Base-by-base conservation (phyloP, 1,139 yeast species). In the Fermentozyma sake region DNA sequence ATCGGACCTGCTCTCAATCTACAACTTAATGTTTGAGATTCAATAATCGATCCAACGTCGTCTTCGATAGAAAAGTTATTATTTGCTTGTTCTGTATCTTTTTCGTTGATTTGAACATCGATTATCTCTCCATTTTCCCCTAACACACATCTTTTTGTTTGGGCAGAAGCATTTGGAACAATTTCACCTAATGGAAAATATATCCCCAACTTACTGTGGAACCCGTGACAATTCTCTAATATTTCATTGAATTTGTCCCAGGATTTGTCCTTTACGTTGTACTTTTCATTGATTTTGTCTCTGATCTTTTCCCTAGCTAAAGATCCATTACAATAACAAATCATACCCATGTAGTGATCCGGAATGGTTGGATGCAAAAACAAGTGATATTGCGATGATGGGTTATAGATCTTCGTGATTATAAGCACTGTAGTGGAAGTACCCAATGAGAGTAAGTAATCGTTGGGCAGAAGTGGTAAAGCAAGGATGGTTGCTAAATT, bases 291-390 rank as follows among this genome's bases (percentile, higher is more conserved):
- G 20, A 87, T 41, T 12, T 59, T 63, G 51, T 86, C 80, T 26
- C 94, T 64, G 5, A 87, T 66, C 35, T 70, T 68, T 45, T 87
- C 96, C 38, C 96, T 65, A 0, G 96, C 95, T 29, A 87, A 61
- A 0, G 96, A 73, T 0, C 96, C 96, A 52, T 87, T 87, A 50
- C 95, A 83, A 52, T 87, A 87, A 52, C 96, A 87, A 32, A 87
- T 75, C 96, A 87, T 87, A 18, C 94, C 95, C 96, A 87, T 87
- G 52, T 78, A 89, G 26, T 79, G 76, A 18, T 68, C 69, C 1
- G 77, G 73, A 41, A 82, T 71, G 0, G 94, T 80, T 5, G 96
- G 96, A 50, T 87, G 96, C 35, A 76, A 74, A 58, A 87, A 87
- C 41, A 86, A 55, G 48, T 87, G 96, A 51, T 86, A 87, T 42